phyloP scores from a whole-genome alignment of 345 rosid species.

The Draba incana region DNA sequence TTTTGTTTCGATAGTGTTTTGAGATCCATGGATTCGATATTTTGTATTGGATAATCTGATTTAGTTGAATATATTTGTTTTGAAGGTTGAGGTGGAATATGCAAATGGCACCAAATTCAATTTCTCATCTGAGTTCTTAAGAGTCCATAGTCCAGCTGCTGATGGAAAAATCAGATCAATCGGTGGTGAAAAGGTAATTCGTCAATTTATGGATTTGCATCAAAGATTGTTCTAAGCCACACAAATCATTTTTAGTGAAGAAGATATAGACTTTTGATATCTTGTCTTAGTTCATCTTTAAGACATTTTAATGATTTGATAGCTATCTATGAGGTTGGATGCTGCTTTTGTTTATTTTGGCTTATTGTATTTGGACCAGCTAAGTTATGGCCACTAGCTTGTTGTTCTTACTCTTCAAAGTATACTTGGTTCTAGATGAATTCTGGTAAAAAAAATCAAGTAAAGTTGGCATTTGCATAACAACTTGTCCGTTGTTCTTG shows the following conservation, averaged over 20 bases:
- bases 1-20: background rate
- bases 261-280: constrained; percentile 20
- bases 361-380: constrained; percentile 30
- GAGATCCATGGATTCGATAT: background rate
- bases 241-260: background rate
- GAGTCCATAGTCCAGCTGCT: constrained; percentile 84
- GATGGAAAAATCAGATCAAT: constrained; percentile 86
- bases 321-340: constrained; percentile 16
- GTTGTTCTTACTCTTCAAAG: constrained; percentile 29
- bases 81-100: constrained; percentile 79
- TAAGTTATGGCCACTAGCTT: constrained; percentile 26
- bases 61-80: constrained; percentile 24
- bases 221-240: constrained; percentile 9
- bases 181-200: constrained; percentile 77
- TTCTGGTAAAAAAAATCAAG: background rate
- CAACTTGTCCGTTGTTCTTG: background rate
- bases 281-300: constrained; percentile 11
- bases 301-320: constrained; percentile 28
- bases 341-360: constrained; percentile 20
- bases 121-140: constrained; percentile 74
- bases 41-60: constrained; percentile 26
- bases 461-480: background rate
- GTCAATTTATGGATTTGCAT: background rate
- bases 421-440: constrained; percentile 11
- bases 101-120: constrained; percentile 62